A percentile compares a stretch with the other conserved stretches of the same genome.
These are phyloP conservation scores for Ceraceosorus bombacis DNA, from an alignment of 1,284 basidiomycete species.

Conservation along the genomic window DNA sequence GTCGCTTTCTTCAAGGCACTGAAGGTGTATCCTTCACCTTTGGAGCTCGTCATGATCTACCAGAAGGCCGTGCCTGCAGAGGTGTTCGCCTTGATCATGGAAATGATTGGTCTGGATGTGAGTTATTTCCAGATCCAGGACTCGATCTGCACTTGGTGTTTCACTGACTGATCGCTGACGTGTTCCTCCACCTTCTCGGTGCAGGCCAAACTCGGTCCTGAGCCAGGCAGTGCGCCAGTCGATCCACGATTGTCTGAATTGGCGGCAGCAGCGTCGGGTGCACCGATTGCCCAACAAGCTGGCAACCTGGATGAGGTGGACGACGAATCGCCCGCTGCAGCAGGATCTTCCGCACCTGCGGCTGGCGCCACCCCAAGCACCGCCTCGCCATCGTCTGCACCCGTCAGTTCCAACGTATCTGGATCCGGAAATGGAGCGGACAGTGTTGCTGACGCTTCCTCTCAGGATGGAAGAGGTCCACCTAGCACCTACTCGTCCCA, in stretches of 20 bases:
- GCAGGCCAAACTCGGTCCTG: constrained; percentile 1
- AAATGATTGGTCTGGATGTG: constrained; percentile 78
- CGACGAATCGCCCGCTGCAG: constrained; percentile 12
- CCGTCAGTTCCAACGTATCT: background rate
- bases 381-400: background rate
- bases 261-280: constrained; percentile 14
- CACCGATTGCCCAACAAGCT: background rate
- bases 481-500: background rate
- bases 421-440: background rate
- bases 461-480: background rate
- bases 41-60: constrained; percentile 71
- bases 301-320: constrained; percentile 30
- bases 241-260: constrained; percentile 9
- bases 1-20: constrained; percentile 86
- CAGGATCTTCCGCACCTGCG: background rate
- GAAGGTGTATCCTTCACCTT: constrained; percentile 83
- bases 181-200: background rate
- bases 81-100: constrained; percentile 82
- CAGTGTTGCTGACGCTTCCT: background rate
- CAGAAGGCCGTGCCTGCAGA: constrained; percentile 81
- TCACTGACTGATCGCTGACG: background rate
- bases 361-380: background rate
- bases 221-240: background rate
- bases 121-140: constrained; percentile 33
- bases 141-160: background rate